Evolutionary conservation across 306 rosid genomes (phyloP), one percentile per base, ranked within the genome.

Genomic region (Casuarina glauca): DNA sequence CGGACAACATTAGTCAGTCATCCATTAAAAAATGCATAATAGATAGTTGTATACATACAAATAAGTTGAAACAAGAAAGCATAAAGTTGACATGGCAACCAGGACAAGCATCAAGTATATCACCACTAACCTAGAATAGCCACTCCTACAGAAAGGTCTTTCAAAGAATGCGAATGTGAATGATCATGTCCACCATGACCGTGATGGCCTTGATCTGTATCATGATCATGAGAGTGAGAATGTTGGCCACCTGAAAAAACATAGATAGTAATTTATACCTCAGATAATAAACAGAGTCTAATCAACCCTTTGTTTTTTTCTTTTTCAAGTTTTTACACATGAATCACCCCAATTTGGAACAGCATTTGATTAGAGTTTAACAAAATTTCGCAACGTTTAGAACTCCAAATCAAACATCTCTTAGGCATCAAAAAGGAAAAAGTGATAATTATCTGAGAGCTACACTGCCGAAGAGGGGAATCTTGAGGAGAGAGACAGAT

Each of bases 121-220:
- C 35, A 16, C 70, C 73, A 89, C 98, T 83, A 74, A 90, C 98
- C 98, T 54, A 94, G 88, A 82, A 94, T 68, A 12, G 97, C 91
- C 46, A 94, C 19, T 83, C 98, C 98, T 41, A 88, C 89, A 61
- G 95, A 89, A 72, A 94, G 97, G 86, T 92, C 98, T 45, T 89
- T 86, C 70, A 94, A 72, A 79, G 98, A 90, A 87, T 94, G 98
- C 13, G 97, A 66, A 81, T 94, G 97, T 38, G 84, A 80, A 58
- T 75, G 89, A 19, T 81, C 84, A 63, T 86, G 88, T 77, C 86
- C 88, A 81, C 75, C 69, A 79, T 75, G 84, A 85, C 67, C 85
- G 57, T 77, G 85, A 82, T 84, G 90, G 46, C 32, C 86, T 81
- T 90, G 91, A 17, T 82, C 83, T 5, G 9, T 88, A 80, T 92